Base-by-base conservation (phyloP, 176 grass and related monocot genomes). In the Ampelocalamus luodianensis region DNA sequence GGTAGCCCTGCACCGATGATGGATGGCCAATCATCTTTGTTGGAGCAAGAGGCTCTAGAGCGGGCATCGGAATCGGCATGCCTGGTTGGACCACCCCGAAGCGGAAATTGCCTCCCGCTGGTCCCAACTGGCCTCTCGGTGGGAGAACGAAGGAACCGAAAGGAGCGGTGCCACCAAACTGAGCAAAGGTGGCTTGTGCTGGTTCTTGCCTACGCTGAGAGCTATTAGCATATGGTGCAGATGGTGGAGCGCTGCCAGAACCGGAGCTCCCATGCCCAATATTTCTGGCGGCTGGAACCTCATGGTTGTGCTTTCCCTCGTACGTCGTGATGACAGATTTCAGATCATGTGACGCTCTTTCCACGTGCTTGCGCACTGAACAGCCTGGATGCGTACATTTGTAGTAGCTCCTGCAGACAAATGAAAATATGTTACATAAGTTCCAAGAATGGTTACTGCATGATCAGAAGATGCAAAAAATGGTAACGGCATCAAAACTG, bases 281-380 rank as follows among this genome's bases (percentile, higher is more conserved):
- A 58, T 92, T 96, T 91, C 93, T 96, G 18, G 97, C 90, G 71
- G 88, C 93, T 39, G 97, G 97, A 66, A 99, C 97, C 66, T 99
- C 93, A 77, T 99, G 97, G 91, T 96, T 99, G 76, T 99, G 97
- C 74, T 91, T 95, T 4, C 97, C 97, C 79, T 99, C 97, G 4
- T 99, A 99, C 0, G 97, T 99, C 1, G 97, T 99, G 74, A 99
- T 94, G 6, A 99, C 97, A 0, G 93, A 99, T 77, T 99, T 99
- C 85, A 99, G 91, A 91, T 99, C 97, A 84, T 99, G 92, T 1
- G 97, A 99, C 9, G 97, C 97, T 79, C 97, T 94, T 65, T 99
- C 97, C 10, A 99, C 94, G 0, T 99, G 97, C 82, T 99, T 99
- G 81, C 97, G 90, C 37, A 99, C 97, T 3, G 90, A 90, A 84